Percentiles rank a stretch among this genome's conserved stretches.
phyloP scores from a whole-genome alignment of 164 flowering plant genomes.

The Piper betle region DNA sequence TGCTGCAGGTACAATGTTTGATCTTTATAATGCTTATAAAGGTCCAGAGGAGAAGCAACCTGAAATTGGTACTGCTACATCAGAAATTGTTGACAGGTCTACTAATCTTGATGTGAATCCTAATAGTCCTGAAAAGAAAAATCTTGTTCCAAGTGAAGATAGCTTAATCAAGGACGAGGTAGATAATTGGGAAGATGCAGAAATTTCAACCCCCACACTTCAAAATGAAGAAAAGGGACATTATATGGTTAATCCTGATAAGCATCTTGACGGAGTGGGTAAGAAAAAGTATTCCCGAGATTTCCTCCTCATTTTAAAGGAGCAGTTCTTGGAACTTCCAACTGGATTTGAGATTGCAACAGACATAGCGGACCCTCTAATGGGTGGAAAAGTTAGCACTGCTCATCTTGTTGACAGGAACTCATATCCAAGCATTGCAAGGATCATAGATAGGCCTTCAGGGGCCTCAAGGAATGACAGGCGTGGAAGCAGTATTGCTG shows the following conservation, averaged over 20 bases:
- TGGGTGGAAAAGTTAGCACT: slow-evolving; percentile 19
- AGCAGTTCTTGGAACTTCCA: slow-evolving; percentile 47
- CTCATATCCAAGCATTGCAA: slow-evolving; percentile 46
- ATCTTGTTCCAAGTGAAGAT: slow-evolving; percentile 13
- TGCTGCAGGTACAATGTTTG: slow-evolving; percentile 72
- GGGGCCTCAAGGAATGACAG: slow-evolving; percentile 42
- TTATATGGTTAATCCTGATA: slow-evolving; percentile 5
- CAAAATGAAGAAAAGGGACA: slow-evolving; percentile 25
- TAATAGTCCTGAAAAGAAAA: slow-evolving; percentile 16
- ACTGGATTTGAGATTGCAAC: slow-evolving; percentile 34
- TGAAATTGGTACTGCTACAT: slow-evolving; percentile 14
- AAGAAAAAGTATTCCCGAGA: slow-evolving; percentile 70
- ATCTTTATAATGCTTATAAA: slow-evolving; percentile 78
- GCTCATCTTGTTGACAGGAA: slow-evolving; percentile 39
- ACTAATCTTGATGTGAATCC: slow-evolving; percentile 17
- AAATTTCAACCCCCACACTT: slow-evolving; percentile 30
- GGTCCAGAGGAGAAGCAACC: slow-evolving; percentile 67
- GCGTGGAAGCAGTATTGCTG: slow-evolving; percentile 30
- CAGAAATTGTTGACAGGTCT: slow-evolving; percentile 19
- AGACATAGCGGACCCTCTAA: slow-evolving; percentile 36
- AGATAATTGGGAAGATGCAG: slow-evolving; percentile 96
- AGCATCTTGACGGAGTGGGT: slow-evolving; percentile 15
- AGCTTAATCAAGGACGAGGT: slow-evolving; percentile 39
- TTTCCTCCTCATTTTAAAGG: slow-evolving; percentile 65
- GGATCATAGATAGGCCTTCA: slow-evolving; percentile 33